Percentiles rank a stretch among this genome's conserved stretches.
phyloP scores from a whole-genome alignment of 345 rosid species.

The Eucalyptus shirleyi region DNA sequence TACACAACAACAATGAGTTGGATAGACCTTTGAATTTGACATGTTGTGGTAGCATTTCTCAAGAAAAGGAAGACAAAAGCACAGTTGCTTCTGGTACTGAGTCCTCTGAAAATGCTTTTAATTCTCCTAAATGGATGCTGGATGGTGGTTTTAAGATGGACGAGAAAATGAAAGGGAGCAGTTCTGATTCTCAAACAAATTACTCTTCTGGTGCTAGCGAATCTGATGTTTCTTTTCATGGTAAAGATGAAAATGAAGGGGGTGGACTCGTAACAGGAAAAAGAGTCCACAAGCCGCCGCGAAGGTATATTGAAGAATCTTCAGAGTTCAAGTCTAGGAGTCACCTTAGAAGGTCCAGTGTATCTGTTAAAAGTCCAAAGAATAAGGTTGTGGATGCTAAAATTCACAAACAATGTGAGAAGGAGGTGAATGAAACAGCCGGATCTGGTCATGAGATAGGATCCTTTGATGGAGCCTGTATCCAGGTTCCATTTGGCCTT shows the following conservation, averaged over 20 bases:
- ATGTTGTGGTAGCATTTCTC: neutral
- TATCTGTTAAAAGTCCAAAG: neutral
- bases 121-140: neutral
- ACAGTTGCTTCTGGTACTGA: neutral
- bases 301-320: constrained; percentile 6
- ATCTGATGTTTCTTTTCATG: neutral
- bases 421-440: neutral
- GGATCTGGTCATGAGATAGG: neutral
- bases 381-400: neutral
- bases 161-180: neutral
- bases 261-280: neutral
- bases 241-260: neutral
- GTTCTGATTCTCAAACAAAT: neutral
- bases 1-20: neutral
- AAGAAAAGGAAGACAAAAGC: neutral
- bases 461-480: constrained; percentile 2
- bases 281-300: constrained; percentile 5
- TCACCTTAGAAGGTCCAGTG: neutral
- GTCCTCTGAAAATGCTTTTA: neutral
- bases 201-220: neutral
- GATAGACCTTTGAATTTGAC: neutral
- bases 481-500: constrained; percentile 11
- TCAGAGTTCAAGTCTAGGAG: neutral
- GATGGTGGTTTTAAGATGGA: neutral
- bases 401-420: neutral